Base-by-base conservation (phyloP, 2,329 filamentous ascomycete genomes). In the Apiospora sp. region DNA sequence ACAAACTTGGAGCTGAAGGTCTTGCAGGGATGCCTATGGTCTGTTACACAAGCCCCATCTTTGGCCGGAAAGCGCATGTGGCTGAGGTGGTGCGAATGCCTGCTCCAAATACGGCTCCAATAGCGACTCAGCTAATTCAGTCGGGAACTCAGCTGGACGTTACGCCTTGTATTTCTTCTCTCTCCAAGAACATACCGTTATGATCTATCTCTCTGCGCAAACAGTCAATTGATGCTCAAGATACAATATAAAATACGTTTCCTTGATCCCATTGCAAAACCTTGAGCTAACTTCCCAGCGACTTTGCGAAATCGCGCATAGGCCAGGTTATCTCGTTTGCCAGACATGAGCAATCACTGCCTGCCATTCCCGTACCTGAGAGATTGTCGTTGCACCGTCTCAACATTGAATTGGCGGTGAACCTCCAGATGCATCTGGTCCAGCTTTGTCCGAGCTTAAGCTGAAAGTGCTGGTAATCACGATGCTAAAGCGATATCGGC, bases 31-130 rank as follows among this genome's bases (percentile, higher is more conserved):
- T 64, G 34, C 4, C n/a, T 24, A 12, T 41, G 58, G 34, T 37
- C 58, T 64, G 58, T 64, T 37, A 41, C 30, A 34, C 58, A 37
- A 64, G 58, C 58, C 58, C 34, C 58, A 64, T 41, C 19, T 41
- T 64, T n/a, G 58, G 13, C 19, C 41, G 34, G 16, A 41, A n/a
- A 64, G 19, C 34, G 58, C 34, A 64, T 64, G 58, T 64, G 58
- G 58, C 58, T 64, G 58, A 64, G 22, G 14, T 34, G 4, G 27
- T 16, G 34, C 27, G 19, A 49, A 22, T 41, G 37, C 8, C 27
- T 24, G 13, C 51, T 41, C 12, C 3, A 41, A 4, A 64, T n/a
- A 30, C 58, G 58, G 34, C 58, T 64, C 34, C 58, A 41, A 41
- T n/a, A 13, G 30, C 30, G 10, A 64, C 54, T 34, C 54, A 34